Evolutionary conservation across 345 rosid genomes (phyloP), one percentile per base, ranked within the genome.

Genomic region (Lumnitzera littorea): DNA sequence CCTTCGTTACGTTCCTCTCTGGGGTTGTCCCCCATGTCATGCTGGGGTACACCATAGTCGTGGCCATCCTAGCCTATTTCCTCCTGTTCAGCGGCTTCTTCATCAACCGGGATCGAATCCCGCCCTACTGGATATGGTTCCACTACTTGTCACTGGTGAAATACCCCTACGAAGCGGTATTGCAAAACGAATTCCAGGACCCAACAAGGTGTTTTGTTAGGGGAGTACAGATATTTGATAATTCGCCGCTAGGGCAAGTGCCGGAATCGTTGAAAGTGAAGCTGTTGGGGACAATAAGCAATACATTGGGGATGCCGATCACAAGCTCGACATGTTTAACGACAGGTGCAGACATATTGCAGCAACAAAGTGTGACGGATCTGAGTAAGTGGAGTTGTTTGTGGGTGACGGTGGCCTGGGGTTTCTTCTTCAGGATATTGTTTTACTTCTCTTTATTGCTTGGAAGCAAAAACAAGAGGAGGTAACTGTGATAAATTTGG

Each of bases 71-170:
- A 15, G 97, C 99, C 2, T 94, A 94, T 66, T 94, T 90, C 84
- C 70, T 94, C 29, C 87, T 94, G 10, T 88, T 94, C 71, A 90
- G 97, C 60, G 99, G 99, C 12, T 94, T 90, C 82, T 94, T 94
- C 74, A 91, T 90, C 63, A 90, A 72, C 78, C 82, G 95, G 2
- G 89, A 88, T 47, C 74, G 99, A 12, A 94, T 94, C 55, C 99
- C 96, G 0, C 49, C 70, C 2, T 94, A 88, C 51, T 94, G 99
- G 99, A 79, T 94, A 12, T 94, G 99, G 99, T 94, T 94, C 70
- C 99, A 94, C 61, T 94, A 94, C 80, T 13, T 94, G 64, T 94
- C 99, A 0, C 77, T 94, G 0, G 91, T 94, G 12, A 94, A 94
- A 48, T 94, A 94, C 75, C 97, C 99, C 0, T 94, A 79, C 31